phyloP scores from a whole-genome alignment of 352 stramenopile species.

The Globisporangium nunn region DNA sequence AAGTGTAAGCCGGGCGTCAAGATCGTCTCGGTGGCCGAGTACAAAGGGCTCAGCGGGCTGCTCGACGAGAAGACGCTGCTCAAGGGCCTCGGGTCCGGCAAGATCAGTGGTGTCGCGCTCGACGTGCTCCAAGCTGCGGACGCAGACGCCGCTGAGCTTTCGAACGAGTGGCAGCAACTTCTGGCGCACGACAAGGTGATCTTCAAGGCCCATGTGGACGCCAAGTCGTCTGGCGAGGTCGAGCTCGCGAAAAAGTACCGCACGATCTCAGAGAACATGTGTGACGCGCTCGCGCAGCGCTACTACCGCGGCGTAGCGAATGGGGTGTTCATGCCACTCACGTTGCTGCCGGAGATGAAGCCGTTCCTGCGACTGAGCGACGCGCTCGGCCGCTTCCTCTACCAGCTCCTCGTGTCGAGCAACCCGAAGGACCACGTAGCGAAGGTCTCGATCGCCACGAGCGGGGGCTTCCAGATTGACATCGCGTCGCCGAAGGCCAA shows the following conservation, averaged over 20 bases:
- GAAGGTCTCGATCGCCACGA: constrained; percentile 54
- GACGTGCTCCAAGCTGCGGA: constrained; percentile 51
- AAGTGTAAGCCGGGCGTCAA: constrained; percentile 89
- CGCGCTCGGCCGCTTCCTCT: constrained; percentile 62
- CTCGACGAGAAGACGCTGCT: constrained; percentile 79
- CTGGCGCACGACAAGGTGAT: constrained; percentile 87
- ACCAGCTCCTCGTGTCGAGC: constrained; percentile 55
- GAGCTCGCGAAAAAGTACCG: constrained; percentile 62
- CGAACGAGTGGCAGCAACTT: constrained; percentile 51
- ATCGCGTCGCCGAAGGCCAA: constrained; percentile 70
- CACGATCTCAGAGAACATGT: constrained; percentile 70
- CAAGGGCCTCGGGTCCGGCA: constrained; percentile 51
- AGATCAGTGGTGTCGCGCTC: constrained; percentile 81
- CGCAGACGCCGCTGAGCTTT: constrained; percentile 14
- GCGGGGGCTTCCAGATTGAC: constrained; percentile 61
- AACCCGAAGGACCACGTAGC: constrained; percentile 60
- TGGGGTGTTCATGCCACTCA: constrained; percentile 76
- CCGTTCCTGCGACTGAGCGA: constrained; percentile 69
- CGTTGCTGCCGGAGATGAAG: constrained; percentile 73
- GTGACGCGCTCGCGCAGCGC: constrained; percentile 55
- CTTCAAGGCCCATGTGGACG: constrained; percentile 84
- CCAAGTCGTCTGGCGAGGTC: constrained; percentile 81
- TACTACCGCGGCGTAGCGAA: constrained; percentile 81
- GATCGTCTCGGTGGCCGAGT: constrained; percentile 80
- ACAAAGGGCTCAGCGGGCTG: constrained; percentile 61